A percentile compares a stretch with the other conserved stretches of the same genome.
Conservation (phyloP, 257 asterid species). For the Ligustrum vulgare region DNA sequence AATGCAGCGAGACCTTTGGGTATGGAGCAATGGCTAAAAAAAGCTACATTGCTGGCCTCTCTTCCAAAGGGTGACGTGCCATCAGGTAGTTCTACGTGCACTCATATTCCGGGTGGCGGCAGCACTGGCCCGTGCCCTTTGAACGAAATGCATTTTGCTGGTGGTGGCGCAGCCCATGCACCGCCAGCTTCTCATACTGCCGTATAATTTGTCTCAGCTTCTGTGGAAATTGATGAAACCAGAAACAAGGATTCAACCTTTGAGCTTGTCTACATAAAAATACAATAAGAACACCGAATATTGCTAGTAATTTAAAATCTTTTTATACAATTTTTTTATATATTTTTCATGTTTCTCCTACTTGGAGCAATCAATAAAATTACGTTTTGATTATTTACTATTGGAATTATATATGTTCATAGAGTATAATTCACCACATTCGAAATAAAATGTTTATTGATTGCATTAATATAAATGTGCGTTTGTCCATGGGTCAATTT, state of each 20-base stretch:
- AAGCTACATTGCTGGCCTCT: conserved; percentile 24
- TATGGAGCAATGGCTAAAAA: conserved; percentile 25
- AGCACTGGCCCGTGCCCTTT: conserved; percentile 30
- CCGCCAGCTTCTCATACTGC: conserved; percentile 12
- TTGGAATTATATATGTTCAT: too few species aligned
- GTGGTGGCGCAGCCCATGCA: conserved; percentile 15
- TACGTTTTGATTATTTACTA: conserved; percentile 9
- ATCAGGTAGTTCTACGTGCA: conserved; percentile 45
- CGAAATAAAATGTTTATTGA: too few species aligned
- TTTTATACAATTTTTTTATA: not conserved
- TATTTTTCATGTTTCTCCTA: not conserved
- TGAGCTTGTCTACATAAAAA: not conserved
- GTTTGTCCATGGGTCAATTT: too few species aligned
- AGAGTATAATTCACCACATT: too few species aligned
- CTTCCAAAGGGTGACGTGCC: conserved; percentile 56
- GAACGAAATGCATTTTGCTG: conserved; percentile 37
- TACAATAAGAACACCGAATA: not conserved
- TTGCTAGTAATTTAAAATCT: not conserved
- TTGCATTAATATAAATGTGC: too few species aligned
- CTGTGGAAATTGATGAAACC: conserved; percentile 8
- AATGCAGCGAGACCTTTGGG: conserved; percentile 37
- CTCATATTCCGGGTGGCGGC: conserved; percentile 46
- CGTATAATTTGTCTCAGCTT: not conserved
- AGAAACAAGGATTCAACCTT: conserved; percentile 10
- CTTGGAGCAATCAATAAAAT: conserved; percentile 4